Conservation (phyloP, 306 rosid species). For the Fagus crenata region DNA sequence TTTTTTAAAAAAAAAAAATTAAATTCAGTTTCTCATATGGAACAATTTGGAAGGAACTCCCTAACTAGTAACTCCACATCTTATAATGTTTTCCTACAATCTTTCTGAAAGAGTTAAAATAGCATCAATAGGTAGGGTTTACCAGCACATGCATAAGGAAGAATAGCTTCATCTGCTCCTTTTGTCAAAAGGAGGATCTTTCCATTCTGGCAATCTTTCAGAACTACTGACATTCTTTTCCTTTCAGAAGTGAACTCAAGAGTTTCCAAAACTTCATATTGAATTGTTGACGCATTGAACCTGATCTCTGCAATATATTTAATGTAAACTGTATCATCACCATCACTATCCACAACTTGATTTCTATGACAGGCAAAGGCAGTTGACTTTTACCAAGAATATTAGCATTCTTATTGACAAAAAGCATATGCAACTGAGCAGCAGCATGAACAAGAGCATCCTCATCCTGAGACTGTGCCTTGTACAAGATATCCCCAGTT, state of each 20-base stretch:
- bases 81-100: background rate
- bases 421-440: constrained; percentile 80
- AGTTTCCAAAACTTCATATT: constrained; percentile 83
- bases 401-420: constrained; percentile 65
- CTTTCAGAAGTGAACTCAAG: constrained; percentile 96
- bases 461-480: constrained; percentile 99
- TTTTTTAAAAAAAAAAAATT: background rate
- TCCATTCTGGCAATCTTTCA: constrained; percentile 84
- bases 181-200: constrained; percentile 81
- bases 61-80: background rate
- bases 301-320: constrained; percentile 71
- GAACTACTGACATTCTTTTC: constrained; percentile 93
- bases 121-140: constrained; percentile 24
- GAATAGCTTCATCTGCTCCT: constrained; percentile 98
- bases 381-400: constrained; percentile 56
- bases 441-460: constrained; percentile 98
- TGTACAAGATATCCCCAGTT: constrained; percentile 78
- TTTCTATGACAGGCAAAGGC: constrained; percentile 28
- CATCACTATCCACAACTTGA: constrained; percentile 28
- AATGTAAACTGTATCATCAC: constrained; percentile 25
- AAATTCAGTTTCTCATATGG: background rate
- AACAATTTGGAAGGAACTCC: constrained; percentile 5
- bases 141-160: constrained; percentile 78
- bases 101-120: constrained; percentile 20
- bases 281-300: constrained; percentile 64